Evolutionary conservation across 345 rosid genomes (phyloP).

Genomic region (Populus alba): DNA sequence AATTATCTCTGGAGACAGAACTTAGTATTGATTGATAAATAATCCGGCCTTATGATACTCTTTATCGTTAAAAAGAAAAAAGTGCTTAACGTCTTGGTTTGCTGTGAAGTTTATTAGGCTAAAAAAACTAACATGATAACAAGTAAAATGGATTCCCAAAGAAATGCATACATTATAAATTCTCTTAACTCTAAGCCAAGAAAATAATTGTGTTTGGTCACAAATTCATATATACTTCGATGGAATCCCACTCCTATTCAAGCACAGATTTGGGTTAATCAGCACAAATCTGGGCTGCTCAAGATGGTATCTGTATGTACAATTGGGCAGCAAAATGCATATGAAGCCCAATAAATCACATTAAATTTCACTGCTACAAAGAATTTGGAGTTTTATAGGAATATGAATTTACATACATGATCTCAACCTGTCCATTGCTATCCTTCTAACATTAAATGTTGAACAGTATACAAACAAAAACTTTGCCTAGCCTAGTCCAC

Average conservation of each 20-base stretch:
- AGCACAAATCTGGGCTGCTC: background rate
- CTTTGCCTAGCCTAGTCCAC: background rate
- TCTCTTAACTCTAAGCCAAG: background rate
- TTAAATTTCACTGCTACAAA: background rate
- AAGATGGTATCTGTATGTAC: background rate
- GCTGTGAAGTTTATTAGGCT: too few species aligned
- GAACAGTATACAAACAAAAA: background rate
- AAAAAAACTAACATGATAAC: too few species aligned
- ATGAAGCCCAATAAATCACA: background rate
- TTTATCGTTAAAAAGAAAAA: too few species aligned
- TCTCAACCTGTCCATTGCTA: background rate
- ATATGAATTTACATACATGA: background rate
- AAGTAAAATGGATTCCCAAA: too few species aligned
- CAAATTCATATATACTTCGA: background rate
- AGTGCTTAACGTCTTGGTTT: too few species aligned
- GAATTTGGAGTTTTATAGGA: background rate
- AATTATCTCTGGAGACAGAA: too few species aligned
- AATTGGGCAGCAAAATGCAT: background rate
- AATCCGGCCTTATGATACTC: too few species aligned
- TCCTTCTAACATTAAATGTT: background rate
- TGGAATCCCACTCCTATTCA: background rate
- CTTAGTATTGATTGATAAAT: too few species aligned
- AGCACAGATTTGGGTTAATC: background rate
- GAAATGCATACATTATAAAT: background rate
- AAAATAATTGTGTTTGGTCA: background rate